Evolutionary conservation across 306 rosid species (phyloP), one percentile per base, ranked within the genome.

Genomic region (Pueraria montana): DNA sequence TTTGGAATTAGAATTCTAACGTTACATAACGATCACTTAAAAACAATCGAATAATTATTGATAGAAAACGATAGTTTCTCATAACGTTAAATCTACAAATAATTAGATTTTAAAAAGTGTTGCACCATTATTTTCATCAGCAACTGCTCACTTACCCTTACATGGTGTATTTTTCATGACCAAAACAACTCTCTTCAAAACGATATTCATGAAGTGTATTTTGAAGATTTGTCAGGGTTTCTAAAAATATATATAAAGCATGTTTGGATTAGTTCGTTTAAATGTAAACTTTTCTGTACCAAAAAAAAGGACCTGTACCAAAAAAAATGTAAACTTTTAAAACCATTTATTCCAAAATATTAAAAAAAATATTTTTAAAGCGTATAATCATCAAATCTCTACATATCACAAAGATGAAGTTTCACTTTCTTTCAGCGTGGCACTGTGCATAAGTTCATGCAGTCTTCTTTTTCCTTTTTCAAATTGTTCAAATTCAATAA

Each of bases 101-200:
- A 30, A 32, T 2, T 7, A 64, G 18, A 32, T 34, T 65, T 17
- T n/a, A 3, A 36, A 34, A 14, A 64, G 13, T 17, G 72, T 38
- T 66, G 50, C 17, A 18, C 30, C 30, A 66, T 66, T 66, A 66
- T 36, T 38, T 66, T 66, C 50, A 38, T 42, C 48, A 66, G 16
- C 26, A 66, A 8, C 11, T 38, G 43, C 43, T 38, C 43, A 66
- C 16, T 34, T 30, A 16, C 24, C n/a, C n/a, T n/a, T n/a, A n/a
- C n/a, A n/a, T n/a, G n/a, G n/a, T n/a, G n/a, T n/a, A n/a, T n/a
- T n/a, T n/a, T n/a, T n/a, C n/a, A n/a, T n/a, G n/a, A n/a, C n/a
- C n/a, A n/a, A n/a, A n/a, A n/a, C n/a, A n/a, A n/a, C n/a, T n/a
- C n/a, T n/a, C n/a, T n/a, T n/a, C n/a, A n/a, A n/a, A n/a, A n/a